Percentiles rank a stretch among this genome's conserved stretches.
Conservation (phyloP, 2,329 filamentous ascomycete genomes). For the Diaporthe velutina region DNA sequence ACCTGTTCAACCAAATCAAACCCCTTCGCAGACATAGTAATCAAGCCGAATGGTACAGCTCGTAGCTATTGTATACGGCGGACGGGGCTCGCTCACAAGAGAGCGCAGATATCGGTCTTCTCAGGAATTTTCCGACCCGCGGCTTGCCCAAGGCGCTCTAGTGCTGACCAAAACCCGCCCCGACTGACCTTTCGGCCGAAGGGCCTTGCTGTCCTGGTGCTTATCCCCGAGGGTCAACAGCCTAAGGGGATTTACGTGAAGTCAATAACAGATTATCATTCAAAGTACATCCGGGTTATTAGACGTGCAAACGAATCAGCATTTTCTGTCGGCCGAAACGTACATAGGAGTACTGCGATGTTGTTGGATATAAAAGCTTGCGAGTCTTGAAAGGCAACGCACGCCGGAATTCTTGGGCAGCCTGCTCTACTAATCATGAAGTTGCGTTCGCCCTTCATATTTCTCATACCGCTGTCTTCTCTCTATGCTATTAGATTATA, state of each 20-base stretch:
- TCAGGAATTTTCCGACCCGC: neutral
- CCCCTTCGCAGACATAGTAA: too few relatives aligned
- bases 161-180: neutral
- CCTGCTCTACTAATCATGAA: neutral
- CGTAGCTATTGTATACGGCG: neutral
- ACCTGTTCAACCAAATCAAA: too few relatives aligned
- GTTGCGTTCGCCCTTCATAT: neutral
- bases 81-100: neutral
- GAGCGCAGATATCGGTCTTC: slow-evolving; percentile 13
- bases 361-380: neutral
- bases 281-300: neutral
- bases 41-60: too few relatives aligned
- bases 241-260: neutral
- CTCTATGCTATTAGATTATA: neutral
- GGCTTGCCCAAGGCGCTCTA: neutral
- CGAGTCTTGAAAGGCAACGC: too few relatives aligned
- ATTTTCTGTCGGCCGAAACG: neutral
- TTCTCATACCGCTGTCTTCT: neutral
- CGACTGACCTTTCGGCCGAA: neutral
- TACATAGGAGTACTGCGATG: neutral
- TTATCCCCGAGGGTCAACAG: neutral
- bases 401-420: neutral
- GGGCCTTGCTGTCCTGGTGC: too few relatives aligned
- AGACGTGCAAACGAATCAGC: neutral
- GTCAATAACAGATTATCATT: too few relatives aligned